phyloP scores from a whole-genome alignment of 2,329 filamentous ascomycete genomes.

The Claviceps sp. region DNA sequence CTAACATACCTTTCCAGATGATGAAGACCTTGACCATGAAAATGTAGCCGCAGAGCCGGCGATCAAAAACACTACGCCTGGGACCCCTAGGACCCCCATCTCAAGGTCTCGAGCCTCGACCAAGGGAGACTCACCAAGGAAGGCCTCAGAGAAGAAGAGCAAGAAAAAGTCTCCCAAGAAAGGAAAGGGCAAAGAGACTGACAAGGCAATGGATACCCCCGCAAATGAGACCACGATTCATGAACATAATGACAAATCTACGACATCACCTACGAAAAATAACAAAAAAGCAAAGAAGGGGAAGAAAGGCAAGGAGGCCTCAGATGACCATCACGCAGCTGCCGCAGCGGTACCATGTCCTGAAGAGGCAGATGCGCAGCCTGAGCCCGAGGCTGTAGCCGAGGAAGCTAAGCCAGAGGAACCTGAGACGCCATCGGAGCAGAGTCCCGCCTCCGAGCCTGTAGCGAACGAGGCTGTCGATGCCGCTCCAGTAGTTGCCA shows the following conservation, averaged over 20 bases:
- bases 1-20: background rate
- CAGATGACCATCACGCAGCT: background rate
- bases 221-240: slow-evolving; percentile 9
- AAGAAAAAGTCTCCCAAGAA: slow-evolving; percentile 7
- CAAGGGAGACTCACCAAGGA: slow-evolving; percentile 5
- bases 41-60: slow-evolving; percentile 1
- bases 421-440: background rate
- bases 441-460: background rate
- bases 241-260: slow-evolving; percentile 6
- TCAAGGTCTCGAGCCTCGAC: slow-evolving; percentile 3
- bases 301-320: slow-evolving; percentile 7
- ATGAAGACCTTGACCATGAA: background rate
- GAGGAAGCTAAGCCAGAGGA: slow-evolving; percentile 3
- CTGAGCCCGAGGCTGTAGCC: slow-evolving; percentile 6
- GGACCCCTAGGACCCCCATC: background rate
- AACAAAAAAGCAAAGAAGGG: slow-evolving; percentile 14
- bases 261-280: slow-evolving; percentile 13
- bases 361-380: slow-evolving; percentile 2
- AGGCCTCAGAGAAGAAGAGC: slow-evolving; percentile 1
- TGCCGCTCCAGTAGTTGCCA: background rate
- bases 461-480: background rate
- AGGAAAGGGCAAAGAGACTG: slow-evolving; percentile 9
- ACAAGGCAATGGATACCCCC: slow-evolving; percentile 3
- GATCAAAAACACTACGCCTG: background rate
- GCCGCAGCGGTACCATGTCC: background rate